Percentiles rank a stretch among this genome's conserved stretches.
These are phyloP conservation scores for Candida succiphila DNA, from an alignment of 805 yeast genomes.

Conservation along the genomic window DNA sequence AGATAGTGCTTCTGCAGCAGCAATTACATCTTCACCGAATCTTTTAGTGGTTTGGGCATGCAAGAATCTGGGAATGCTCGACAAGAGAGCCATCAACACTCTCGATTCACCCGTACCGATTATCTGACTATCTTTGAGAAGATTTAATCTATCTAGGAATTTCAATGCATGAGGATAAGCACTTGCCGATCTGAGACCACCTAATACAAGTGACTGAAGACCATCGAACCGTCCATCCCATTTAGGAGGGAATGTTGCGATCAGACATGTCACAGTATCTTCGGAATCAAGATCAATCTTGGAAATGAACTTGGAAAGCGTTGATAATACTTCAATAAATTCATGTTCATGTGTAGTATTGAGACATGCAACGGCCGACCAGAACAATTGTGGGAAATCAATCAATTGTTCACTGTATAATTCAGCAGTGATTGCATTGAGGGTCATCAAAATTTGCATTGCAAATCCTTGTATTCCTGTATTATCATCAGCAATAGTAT, in stretches of 20 bases:
- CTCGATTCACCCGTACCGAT: conserved; percentile 67
- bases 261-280: conserved; percentile 74
- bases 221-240: conserved; percentile 97
- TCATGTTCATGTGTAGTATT: conserved; percentile 89
- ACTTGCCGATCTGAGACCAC: conserved; percentile 74
- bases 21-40: conserved; percentile 37
- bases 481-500: conserved; percentile 84
- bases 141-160: conserved; percentile 62
- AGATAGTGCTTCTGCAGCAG: conserved; percentile 47
- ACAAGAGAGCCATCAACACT: conserved; percentile 58
- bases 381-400: conserved; percentile 86
- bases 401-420: conserved; percentile 67
- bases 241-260: conserved; percentile 82
- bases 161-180: conserved; percentile 71
- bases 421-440: conserved; percentile 87
- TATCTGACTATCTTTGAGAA: conserved; percentile 60
- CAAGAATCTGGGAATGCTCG: conserved; percentile 77
- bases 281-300: conserved; percentile 81
- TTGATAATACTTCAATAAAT: conserved; percentile 77
- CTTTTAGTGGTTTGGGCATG: conserved; percentile 62
- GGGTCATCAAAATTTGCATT: conserved; percentile 93
- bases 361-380: conserved; percentile 91
- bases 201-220: conserved; percentile 64
- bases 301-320: conserved; percentile 71
- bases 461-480: conserved; percentile 92